A percentile compares a stretch with the other conserved stretches of the same genome.
Conservation (phyloP, 2,329 filamentous ascomycete genomes). For the Penicillium expansum region DNA sequence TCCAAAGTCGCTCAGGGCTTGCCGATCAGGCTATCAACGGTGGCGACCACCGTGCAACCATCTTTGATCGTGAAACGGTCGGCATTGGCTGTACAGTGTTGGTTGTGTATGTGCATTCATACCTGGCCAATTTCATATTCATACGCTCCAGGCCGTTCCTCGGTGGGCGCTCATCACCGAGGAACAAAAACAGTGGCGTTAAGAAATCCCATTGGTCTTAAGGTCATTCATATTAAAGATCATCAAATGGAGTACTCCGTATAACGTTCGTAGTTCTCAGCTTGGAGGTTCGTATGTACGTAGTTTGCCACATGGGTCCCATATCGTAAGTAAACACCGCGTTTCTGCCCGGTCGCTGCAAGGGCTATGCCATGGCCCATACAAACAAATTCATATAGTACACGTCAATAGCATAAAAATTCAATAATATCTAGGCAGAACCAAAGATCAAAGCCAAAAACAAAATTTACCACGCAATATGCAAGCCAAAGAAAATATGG, state of each 20-base stretch:
- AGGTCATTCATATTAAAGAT: not conserved
- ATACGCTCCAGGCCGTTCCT: conserved; percentile 15
- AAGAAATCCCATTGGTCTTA: not conserved
- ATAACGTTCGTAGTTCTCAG: not conserved
- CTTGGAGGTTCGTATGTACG: not conserved
- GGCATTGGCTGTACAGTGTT: conserved; percentile 15
- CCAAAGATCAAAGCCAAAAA: not conserved
- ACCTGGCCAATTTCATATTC: conserved; percentile 23
- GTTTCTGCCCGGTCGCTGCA: conserved; percentile 7
- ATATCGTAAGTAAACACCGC: not conserved
- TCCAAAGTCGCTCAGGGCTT: conserved; percentile 14
- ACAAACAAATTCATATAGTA: conserved; percentile 1
- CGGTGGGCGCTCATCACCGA: not conserved
- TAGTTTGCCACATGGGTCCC: conserved; percentile 10
- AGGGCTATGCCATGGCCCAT: conserved; percentile 7
- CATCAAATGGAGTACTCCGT: not conserved
- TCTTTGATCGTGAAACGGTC: conserved; percentile 24
- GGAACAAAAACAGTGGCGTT: not conserved
- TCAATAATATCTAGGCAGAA: not conserved
- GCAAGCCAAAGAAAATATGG: not conserved
- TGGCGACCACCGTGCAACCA: conserved; percentile 22
- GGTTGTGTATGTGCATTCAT: not conserved
- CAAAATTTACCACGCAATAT: not conserved
- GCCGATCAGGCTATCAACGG: conserved; percentile 25
- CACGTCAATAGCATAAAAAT: conserved; percentile 6